Evolutionary conservation across 2,329 filamentous ascomycete species (phyloP).

Genomic region (Trichoderma sp.): DNA sequence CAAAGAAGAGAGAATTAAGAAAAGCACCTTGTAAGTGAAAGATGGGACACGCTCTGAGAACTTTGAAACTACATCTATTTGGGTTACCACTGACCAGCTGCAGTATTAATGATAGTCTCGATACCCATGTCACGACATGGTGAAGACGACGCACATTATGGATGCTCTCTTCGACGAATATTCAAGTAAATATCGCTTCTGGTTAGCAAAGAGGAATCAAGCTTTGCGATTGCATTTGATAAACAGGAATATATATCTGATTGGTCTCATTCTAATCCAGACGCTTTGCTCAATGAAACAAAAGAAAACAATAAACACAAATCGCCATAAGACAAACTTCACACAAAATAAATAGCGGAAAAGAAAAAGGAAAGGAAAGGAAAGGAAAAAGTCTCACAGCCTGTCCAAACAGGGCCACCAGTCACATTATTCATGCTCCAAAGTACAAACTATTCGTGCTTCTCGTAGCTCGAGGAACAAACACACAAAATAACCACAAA

Average conservation of each 20-base stretch:
- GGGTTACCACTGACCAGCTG: background rate
- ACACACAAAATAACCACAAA: background rate
- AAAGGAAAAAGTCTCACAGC: background rate
- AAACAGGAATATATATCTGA: background rate
- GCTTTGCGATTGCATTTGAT: no score
- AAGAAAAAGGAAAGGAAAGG: background rate
- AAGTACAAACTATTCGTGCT: background rate
- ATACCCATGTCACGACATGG: background rate
- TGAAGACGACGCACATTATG: no score
- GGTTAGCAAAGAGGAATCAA: background rate
- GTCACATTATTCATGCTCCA: constrained; percentile 8
- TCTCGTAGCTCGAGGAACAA: background rate
- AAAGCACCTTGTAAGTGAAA: background rate
- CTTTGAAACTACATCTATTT: background rate
- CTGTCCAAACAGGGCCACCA: background rate
- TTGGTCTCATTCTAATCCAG: background rate
- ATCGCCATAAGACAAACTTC: background rate
- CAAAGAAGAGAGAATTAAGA: background rate
- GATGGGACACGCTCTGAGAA: background rate
- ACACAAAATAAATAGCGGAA: background rate
- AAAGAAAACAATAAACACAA: background rate
- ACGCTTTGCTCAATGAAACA: background rate
- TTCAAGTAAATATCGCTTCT: background rate
- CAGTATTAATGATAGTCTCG: background rate
- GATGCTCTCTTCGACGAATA: background rate